phyloP scores from a whole-genome alignment of 352 stramenopile species.

The Globisporangium carolinianum region DNA sequence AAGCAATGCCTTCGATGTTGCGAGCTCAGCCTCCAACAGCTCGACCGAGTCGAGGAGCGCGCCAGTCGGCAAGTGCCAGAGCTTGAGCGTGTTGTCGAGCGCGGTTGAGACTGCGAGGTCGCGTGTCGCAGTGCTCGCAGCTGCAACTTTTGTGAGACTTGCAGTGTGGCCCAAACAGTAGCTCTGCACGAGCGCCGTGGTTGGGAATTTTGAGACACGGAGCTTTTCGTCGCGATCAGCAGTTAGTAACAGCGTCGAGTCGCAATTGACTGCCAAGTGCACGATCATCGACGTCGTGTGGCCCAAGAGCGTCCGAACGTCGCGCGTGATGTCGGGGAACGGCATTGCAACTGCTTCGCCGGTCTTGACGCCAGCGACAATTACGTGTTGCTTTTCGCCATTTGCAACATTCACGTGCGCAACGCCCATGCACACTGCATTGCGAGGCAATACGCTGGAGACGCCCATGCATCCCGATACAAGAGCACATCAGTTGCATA shows the following conservation, averaged over 20 bases:
- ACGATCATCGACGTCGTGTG: conserved; percentile 88
- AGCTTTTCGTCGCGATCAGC: conserved; percentile 83
- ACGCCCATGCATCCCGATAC: no score
- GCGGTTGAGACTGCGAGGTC: conserved; percentile 63
- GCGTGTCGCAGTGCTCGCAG: conserved; percentile 25
- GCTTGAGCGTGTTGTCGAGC: conserved; percentile 78
- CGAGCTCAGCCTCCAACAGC: conserved; percentile 26
- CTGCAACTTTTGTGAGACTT: conserved; percentile 54
- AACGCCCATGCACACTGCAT: conserved; percentile 61
- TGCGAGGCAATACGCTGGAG: conserved; percentile 44
- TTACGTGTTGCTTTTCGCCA: conserved; percentile 33
- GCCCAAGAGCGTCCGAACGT: conserved; percentile 66
- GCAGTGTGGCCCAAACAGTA: conserved; percentile 80
- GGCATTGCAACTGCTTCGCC: conserved; percentile 73
- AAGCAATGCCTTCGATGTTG: conserved; percentile 34
- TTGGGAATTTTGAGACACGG: conserved; percentile 76
- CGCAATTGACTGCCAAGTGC: conserved; percentile 45
- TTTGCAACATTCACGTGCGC: conserved; percentile 20
- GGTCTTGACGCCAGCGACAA: conserved; percentile 77
- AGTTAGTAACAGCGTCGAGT: conserved; percentile 58
- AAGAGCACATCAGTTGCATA: no score
- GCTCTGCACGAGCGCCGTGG: conserved; percentile 61
- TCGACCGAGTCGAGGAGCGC: conserved; percentile 45
- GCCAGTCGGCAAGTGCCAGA: conserved; percentile 54
- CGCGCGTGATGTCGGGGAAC: conserved; percentile 57